Evolutionary conservation across 495 filamentous ascomycete genomes (phyloP).

Genomic region (Penicillium lividum): DNA sequence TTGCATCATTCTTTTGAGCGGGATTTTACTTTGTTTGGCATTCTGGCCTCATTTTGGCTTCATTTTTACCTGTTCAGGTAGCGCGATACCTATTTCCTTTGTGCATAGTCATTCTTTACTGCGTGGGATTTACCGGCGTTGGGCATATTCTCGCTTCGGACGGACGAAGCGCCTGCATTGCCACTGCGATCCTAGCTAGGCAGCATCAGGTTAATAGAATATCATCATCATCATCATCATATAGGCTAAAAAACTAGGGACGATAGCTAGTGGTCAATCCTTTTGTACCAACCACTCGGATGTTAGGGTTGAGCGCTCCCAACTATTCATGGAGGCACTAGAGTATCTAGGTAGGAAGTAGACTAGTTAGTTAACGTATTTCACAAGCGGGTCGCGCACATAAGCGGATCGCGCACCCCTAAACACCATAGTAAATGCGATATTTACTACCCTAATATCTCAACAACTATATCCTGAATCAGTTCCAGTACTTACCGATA

Average conservation of each 20-base stretch:
- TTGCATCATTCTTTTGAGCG: too few relatives aligned
- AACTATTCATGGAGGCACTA: not conserved
- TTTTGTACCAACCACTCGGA: not conserved
- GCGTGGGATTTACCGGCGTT: not conserved
- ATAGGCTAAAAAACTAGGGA: not conserved
- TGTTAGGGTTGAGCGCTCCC: not conserved
- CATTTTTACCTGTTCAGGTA: not conserved
- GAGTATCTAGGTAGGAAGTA: not conserved
- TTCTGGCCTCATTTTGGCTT: too few relatives aligned
- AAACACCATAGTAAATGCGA: too few relatives aligned
- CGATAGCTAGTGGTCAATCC: not conserved
- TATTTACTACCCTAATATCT: too few relatives aligned
- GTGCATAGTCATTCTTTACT: not conserved
- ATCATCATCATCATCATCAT: conserved; percentile 4
- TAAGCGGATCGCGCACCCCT: too few relatives aligned
- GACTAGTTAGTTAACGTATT: too few relatives aligned
- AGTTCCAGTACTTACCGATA: too few relatives aligned
- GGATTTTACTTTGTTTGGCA: too few relatives aligned
- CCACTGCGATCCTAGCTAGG: not conserved
- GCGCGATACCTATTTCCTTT: not conserved
- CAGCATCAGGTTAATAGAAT: conserved; percentile 3
- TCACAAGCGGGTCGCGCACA: too few relatives aligned
- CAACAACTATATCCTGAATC: too few relatives aligned
- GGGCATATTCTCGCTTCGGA: not conserved
- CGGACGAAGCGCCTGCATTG: conserved; percentile 1